These are phyloP conservation scores for Pleomassaria siparia DNA, from an alignment of 2,329 filamentous ascomycete genomes.

Conservation along the genomic window DNA sequence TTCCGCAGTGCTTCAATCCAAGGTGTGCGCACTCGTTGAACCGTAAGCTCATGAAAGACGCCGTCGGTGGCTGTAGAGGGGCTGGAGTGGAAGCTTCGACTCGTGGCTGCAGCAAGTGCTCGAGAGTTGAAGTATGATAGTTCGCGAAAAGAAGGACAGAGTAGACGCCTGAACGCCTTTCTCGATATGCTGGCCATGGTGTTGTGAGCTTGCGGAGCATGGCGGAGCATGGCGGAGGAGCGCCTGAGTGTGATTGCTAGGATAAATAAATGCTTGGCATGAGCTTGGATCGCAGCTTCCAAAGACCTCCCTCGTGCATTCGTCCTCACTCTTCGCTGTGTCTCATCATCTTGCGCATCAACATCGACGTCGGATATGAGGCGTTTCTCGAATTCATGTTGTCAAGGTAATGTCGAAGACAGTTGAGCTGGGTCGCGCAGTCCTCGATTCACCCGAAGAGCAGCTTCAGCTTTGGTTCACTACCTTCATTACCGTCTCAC, in stretches of 20 bases:
- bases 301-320: neutral
- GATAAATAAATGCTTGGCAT: constrained; percentile 24
- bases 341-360: no score
- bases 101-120: neutral
- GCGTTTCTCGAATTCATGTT: constrained; percentile 6
- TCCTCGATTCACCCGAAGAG: constrained; percentile 25
- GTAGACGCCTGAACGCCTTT: constrained; percentile 21
- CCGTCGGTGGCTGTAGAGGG: constrained; percentile 51
- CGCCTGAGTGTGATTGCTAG: constrained; percentile 25
- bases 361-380: neutral
- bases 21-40: constrained; percentile 57
- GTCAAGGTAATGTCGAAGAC: constrained; percentile 25
- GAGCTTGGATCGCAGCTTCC: neutral
- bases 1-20: constrained; percentile 67
- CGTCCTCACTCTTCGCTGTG: constrained; percentile 1
- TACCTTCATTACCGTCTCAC: constrained; percentile 39
- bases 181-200: constrained; percentile 25
- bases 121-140: constrained; percentile 2
- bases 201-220: constrained; percentile 9
- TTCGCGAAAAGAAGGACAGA: constrained; percentile 7
- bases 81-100: constrained; percentile 29
- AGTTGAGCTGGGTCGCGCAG: constrained; percentile 38
- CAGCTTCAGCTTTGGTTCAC: constrained; percentile 40
- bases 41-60: constrained; percentile 58
- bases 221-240: no score